Evolutionary conservation across 2,329 filamentous ascomycete species (phyloP).

Genomic region (Botryotinia globosa): DNA sequence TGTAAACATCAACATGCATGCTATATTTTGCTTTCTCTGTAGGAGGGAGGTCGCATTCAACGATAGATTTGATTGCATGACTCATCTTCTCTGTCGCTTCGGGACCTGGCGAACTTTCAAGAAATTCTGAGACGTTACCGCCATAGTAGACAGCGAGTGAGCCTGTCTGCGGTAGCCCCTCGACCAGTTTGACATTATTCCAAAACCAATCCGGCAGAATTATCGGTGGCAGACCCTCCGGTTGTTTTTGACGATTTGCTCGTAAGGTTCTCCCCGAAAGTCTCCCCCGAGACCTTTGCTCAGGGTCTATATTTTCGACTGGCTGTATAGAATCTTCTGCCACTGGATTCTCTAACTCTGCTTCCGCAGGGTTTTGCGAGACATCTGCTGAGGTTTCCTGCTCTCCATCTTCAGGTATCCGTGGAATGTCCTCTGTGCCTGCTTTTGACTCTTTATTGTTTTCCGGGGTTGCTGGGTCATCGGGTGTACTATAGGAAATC

Average conservation of each 20-base stretch:
- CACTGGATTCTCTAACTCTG: constrained; percentile 5
- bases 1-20: constrained; percentile 36
- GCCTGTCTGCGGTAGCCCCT: constrained; percentile 24
- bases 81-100: constrained; percentile 11
- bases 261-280: constrained; percentile 24
- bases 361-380: constrained; percentile 1
- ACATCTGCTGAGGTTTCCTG: neutral
- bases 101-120: neutral
- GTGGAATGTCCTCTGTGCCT: neutral
- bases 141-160: constrained; percentile 28
- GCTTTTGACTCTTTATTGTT: constrained; percentile 24
- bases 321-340: constrained; percentile 13
- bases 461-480: constrained; percentile 23
- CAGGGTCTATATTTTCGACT: constrained; percentile 14
- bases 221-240: constrained; percentile 47
- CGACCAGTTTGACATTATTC: constrained; percentile 45
- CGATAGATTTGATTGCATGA: constrained; percentile 20
- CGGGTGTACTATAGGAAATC: constrained; percentile 30
- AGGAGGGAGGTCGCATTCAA: constrained; percentile 24
- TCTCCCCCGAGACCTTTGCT: constrained; percentile 26
- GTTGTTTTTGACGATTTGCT: constrained; percentile 28
- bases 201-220: constrained; percentile 58
- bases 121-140: constrained; percentile 8
- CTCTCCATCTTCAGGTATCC: constrained; percentile 4
- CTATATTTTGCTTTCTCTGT: constrained; percentile 32